These are phyloP conservation scores for Lachnellula cervina DNA, from an alignment of 2,329 filamentous ascomycete species.

Conservation along the genomic window DNA sequence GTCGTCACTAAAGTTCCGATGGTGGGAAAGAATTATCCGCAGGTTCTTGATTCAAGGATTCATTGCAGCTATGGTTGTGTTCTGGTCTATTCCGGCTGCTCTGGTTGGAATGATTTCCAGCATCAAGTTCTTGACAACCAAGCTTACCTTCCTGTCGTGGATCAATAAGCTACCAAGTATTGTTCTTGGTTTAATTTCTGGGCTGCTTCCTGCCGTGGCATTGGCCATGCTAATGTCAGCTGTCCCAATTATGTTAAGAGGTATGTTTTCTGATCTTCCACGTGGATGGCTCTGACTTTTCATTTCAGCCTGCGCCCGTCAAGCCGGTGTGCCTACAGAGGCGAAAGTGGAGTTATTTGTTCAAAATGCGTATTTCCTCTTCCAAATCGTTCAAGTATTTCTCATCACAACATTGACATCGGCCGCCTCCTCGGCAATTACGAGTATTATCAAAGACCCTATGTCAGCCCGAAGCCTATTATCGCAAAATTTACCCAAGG, in stretches of 20 bases:
- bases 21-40: conserved; percentile 57
- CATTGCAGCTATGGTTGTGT: conserved; percentile 54
- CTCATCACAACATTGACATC: conserved; percentile 62
- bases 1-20: conserved; percentile 58
- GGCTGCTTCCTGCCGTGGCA: conserved; percentile 55
- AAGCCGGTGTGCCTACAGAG: conserved; percentile 53
- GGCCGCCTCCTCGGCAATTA: conserved; percentile 51
- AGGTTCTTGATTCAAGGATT: conserved; percentile 46
- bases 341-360: conserved; percentile 57
- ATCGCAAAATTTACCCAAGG: conserved; percentile 52
- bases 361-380: conserved; percentile 60
- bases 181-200: conserved; percentile 57
- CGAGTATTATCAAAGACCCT: conserved; percentile 47
- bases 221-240: conserved; percentile 57
- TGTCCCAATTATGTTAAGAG: conserved; percentile 55
- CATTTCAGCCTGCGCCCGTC: conserved; percentile 49
- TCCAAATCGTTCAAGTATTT: conserved; percentile 63
- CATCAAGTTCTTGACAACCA: conserved; percentile 49
- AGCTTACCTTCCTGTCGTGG: conserved; percentile 51
- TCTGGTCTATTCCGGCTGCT: conserved; percentile 66
- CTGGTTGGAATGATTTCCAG: conserved; percentile 61
- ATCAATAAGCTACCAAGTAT: conserved; percentile 50
- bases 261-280: conserved; percentile 34
- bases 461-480: conserved; percentile 44
- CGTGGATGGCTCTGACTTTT: not conserved